Evolutionary conservation across 345 rosid genomes (phyloP).

Genomic region (Brassica nigra): DNA sequence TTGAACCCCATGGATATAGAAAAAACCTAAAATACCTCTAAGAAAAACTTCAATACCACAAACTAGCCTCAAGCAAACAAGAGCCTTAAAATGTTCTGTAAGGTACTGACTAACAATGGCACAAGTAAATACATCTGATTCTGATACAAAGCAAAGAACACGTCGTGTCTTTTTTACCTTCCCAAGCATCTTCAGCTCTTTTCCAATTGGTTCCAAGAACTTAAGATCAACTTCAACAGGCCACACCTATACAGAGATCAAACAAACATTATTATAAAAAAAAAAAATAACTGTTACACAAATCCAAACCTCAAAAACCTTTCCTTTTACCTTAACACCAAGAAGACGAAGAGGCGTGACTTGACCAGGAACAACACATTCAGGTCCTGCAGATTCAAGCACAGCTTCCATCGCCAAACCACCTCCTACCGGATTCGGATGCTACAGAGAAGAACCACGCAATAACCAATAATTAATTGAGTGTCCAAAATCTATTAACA

Average conservation of each 20-base stretch:
- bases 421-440: conserved; percentile 76
- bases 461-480: neutral
- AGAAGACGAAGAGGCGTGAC: conserved; percentile 70
- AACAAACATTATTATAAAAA: too few species aligned
- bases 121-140: neutral
- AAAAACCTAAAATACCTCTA: neutral
- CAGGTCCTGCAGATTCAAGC: conserved; percentile 89
- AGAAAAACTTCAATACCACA: neutral
- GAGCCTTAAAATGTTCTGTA: neutral
- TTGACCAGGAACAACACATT: conserved; percentile 85
- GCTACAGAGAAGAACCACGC: conserved; percentile 44
- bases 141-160: neutral
- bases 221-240: conserved; percentile 76
- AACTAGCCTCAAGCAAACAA: neutral
- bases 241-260: conserved; percentile 69
- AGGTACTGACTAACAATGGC: neutral
- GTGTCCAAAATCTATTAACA: neutral
- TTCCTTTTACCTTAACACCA: conserved; percentile 65
- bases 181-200: conserved; percentile 75
- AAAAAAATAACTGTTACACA: neutral
- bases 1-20: neutral
- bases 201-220: conserved; percentile 79
- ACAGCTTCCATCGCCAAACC: conserved; percentile 75
- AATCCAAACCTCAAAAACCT: neutral
- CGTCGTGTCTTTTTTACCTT: conserved; percentile 54